Percentiles rank a stretch among this genome's conserved stretches.
Evolutionary conservation across 2,329 filamentous ascomycete species (phyloP).

Genomic region (Beauveria scarabaeidicola): DNA sequence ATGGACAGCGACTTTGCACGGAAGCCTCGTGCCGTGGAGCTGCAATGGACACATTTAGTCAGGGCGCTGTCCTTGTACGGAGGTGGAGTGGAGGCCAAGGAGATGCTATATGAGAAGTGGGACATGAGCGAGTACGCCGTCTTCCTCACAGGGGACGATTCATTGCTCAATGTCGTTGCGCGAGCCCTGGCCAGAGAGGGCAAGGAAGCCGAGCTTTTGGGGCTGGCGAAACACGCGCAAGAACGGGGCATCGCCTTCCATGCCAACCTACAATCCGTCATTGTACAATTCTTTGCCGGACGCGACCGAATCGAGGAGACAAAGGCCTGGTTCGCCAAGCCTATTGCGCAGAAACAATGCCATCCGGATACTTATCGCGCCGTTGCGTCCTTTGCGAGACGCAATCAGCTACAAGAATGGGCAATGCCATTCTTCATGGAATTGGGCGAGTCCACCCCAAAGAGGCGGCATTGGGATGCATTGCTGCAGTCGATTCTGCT

Average conservation of each 20-base stretch:
- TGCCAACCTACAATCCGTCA: conserved; percentile 38
- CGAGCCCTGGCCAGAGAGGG: conserved; percentile 54
- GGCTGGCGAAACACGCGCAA: conserved; percentile 45
- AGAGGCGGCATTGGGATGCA: conserved; percentile 58
- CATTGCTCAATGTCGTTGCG: conserved; percentile 22
- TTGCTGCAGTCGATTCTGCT: conserved; percentile 66
- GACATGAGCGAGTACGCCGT: conserved; percentile 15
- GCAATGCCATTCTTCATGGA: conserved; percentile 49
- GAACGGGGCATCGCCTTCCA: conserved; percentile 37
- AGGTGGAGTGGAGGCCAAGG: conserved; percentile 43
- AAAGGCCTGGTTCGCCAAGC: conserved; percentile 58
- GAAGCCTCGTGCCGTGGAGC: conserved; percentile 14
- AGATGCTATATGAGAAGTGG: conserved; percentile 31
- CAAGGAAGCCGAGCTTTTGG: conserved; percentile 47
- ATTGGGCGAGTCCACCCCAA: conserved; percentile 37
- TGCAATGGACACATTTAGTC: conserved; percentile 25
- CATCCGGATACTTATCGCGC: conserved; percentile 20
- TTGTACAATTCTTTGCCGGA: conserved; percentile 56
- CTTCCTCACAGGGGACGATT: conserved; percentile 16
- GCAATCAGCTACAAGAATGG: conserved; percentile 53
- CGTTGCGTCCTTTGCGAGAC: conserved; percentile 44
- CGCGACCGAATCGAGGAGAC: conserved; percentile 50
- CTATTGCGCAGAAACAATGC: conserved; percentile 27
- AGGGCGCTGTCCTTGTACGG: conserved; percentile 45
- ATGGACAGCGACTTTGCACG: conserved; percentile 16